These are phyloP conservation scores for Globisporangium irregulare DNA, from an alignment of 352 stramenopile species.

Conservation along the genomic window DNA sequence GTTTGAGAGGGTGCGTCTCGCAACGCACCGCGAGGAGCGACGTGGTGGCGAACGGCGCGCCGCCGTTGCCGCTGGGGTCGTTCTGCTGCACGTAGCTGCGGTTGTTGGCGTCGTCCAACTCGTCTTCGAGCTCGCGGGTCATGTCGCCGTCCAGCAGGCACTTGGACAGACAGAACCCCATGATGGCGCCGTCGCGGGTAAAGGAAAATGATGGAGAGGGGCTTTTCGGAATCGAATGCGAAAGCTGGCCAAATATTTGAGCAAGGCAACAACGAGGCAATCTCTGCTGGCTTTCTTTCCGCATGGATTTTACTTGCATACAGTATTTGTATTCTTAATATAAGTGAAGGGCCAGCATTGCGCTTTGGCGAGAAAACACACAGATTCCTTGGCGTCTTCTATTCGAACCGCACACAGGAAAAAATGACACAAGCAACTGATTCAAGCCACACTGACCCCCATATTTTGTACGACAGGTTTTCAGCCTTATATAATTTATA, in stretches of 20 bases:
- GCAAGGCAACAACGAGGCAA: background rate
- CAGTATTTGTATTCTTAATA: background rate
- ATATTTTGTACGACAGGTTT: background rate
- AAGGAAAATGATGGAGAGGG: background rate
- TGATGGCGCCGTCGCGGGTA: slow-evolving; percentile 24
- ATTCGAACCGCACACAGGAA: background rate
- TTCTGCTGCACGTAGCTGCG: slow-evolving; percentile 51
- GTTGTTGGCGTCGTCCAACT: slow-evolving; percentile 66
- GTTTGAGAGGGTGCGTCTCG: background rate
- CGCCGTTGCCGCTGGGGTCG: slow-evolving; percentile 28
- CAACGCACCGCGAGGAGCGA: slow-evolving; percentile 64
- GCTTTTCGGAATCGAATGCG: background rate
- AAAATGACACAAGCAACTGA: background rate
- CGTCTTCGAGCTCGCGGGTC: slow-evolving; percentile 76
- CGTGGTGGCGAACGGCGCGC: slow-evolving; percentile 68
- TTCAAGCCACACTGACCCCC: background rate
- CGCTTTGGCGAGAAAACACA: background rate
- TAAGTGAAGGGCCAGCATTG: background rate
- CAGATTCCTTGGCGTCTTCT: background rate
- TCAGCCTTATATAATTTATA: too few species aligned
- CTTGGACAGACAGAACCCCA: slow-evolving; percentile 85
- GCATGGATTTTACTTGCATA: background rate
- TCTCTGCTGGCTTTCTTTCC: slow-evolving; percentile 1
- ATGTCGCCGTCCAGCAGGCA: slow-evolving; percentile 86
- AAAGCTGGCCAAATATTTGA: slow-evolving; percentile 1